Conservation (phyloP, 257 asterid genomes). For the Agastache rugosa region DNA sequence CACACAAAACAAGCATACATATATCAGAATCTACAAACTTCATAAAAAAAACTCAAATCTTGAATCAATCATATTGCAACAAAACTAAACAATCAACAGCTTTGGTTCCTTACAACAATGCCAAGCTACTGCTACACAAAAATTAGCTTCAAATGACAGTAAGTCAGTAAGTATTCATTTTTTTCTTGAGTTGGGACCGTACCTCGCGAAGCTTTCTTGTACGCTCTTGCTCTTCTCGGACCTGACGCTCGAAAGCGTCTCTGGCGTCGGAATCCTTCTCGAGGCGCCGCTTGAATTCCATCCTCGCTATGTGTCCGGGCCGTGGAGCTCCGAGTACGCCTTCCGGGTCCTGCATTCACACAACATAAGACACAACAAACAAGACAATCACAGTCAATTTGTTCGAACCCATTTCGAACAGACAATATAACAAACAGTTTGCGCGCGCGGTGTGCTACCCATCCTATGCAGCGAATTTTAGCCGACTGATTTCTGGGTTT, state of each 20-base stretch:
- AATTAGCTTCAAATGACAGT: not conserved
- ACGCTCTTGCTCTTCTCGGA: conserved; percentile 75
- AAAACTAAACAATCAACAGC: conserved; percentile 1
- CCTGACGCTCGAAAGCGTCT: conserved; percentile 76
- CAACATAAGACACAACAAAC: conserved; percentile 33
- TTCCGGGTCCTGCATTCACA: conserved; percentile 87
- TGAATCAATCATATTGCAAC: not conserved
- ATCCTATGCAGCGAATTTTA: conserved; percentile 75
- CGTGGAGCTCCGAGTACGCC: conserved; percentile 69
- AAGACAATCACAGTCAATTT: not conserved
- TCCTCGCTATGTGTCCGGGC: conserved; percentile 70
- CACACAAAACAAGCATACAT: conserved; percentile 3
- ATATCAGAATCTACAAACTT: conserved; percentile 10
- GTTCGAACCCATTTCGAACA: not conserved
- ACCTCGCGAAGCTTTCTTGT: conserved; percentile 73
- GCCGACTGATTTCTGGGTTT: conserved; percentile 45
- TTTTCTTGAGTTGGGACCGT: not conserved
- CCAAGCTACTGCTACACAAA: not conserved
- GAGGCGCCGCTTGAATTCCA: conserved; percentile 69
- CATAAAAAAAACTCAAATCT: not conserved
- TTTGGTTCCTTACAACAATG: not conserved
- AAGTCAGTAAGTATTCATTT: not conserved
- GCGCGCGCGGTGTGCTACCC: conserved; percentile 54
- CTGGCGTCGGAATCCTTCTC: conserved; percentile 75
- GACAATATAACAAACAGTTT: conserved; percentile 26